A percentile compares a stretch with the other conserved stretches of the same genome.
Conservation (phyloP, 1,284 basidiomycete genomes). For the Takashimella koratensis region DNA sequence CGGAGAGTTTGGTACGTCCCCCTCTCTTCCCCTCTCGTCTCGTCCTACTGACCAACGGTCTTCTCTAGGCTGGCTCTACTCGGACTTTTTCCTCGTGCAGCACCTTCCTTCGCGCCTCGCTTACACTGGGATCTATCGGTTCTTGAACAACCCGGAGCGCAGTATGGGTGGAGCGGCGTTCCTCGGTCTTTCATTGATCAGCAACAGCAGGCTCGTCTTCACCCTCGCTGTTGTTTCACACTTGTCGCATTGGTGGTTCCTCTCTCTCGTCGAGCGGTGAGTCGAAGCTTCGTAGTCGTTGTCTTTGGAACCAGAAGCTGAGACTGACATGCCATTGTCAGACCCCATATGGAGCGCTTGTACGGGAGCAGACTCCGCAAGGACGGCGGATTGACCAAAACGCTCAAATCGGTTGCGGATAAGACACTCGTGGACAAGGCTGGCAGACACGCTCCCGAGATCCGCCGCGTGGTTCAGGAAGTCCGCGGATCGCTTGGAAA, state of each 20-base stretch:
- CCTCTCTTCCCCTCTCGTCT: slow-evolving; percentile 19
- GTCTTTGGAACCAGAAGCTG: neutral
- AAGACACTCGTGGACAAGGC: slow-evolving; percentile 57
- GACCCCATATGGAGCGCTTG: slow-evolving; percentile 94
- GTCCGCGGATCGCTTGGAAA: slow-evolving; percentile 91
- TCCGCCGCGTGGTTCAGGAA: slow-evolving; percentile 76
- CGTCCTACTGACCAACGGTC: slow-evolving; percentile 34
- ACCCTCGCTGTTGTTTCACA: slow-evolving; percentile 79
- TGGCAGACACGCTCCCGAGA: slow-evolving; percentile 66
- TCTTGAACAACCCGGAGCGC: slow-evolving; percentile 89
- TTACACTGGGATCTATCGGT: slow-evolving; percentile 96
- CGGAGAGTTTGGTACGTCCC: slow-evolving; percentile 88
- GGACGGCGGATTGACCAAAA: slow-evolving; percentile 94
- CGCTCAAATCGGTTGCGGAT: slow-evolving; percentile 84
- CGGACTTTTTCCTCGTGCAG: slow-evolving; percentile 95
- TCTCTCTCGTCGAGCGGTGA: slow-evolving; percentile 80
- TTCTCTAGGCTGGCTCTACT: slow-evolving; percentile 98
- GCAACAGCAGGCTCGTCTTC: slow-evolving; percentile 80
- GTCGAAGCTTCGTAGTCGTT: slow-evolving; percentile 36
- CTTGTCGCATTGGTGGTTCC: slow-evolving; percentile 86
- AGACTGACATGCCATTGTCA: slow-evolving; percentile 42
- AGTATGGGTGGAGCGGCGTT: slow-evolving; percentile 93
- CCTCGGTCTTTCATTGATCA: slow-evolving; percentile 87
- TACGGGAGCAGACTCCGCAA: slow-evolving; percentile 90
- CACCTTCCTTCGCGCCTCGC: slow-evolving; percentile 81